A percentile compares a stretch with the other conserved stretches of the same genome.
These are phyloP conservation scores for Penicillium sp. DNA, from an alignment of 2,329 filamentous ascomycete species.

Conservation along the genomic window DNA sequence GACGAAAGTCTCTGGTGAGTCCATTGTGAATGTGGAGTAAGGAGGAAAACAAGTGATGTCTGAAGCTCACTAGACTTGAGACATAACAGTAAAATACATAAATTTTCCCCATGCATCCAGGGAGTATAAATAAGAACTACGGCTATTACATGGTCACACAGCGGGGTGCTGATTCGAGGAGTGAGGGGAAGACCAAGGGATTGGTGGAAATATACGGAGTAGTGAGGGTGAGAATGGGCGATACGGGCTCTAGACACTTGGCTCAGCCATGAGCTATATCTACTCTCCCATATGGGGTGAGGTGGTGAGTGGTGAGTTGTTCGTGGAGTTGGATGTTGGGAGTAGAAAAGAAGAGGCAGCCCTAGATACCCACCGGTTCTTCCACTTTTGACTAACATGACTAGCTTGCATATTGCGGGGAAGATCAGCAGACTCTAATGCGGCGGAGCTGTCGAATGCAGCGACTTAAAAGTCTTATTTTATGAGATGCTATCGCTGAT, in stretches of 20 bases:
- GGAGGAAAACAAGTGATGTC: neutral
- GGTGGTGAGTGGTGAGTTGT: neutral
- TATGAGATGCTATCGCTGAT: neutral
- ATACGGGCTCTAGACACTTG: neutral
- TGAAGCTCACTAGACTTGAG: neutral
- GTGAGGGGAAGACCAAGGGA: conserved; percentile 4
- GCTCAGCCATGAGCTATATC: neutral
- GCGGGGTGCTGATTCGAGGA: conserved; percentile 1
- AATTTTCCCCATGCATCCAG: neutral
- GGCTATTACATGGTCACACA: neutral
- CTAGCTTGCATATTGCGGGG: conserved; percentile 6
- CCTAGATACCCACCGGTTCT: neutral
- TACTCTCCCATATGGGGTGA: neutral
- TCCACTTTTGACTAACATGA: neutral
- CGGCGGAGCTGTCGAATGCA: conserved; percentile 3
- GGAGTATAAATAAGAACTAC: neutral
- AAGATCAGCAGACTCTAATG: conserved; percentile 9
- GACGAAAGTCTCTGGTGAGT: conserved; percentile 57
- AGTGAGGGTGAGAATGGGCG: neutral
- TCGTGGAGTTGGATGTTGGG: too few relatives aligned
- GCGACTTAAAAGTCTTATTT: conserved; percentile 1
- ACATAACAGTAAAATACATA: neutral
- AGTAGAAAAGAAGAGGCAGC: too few relatives aligned
- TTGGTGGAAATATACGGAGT: conserved; percentile 5
- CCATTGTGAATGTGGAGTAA: conserved; percentile 17